Conservation (phyloP, 306 rosid species). For the Quercus parvula region DNA sequence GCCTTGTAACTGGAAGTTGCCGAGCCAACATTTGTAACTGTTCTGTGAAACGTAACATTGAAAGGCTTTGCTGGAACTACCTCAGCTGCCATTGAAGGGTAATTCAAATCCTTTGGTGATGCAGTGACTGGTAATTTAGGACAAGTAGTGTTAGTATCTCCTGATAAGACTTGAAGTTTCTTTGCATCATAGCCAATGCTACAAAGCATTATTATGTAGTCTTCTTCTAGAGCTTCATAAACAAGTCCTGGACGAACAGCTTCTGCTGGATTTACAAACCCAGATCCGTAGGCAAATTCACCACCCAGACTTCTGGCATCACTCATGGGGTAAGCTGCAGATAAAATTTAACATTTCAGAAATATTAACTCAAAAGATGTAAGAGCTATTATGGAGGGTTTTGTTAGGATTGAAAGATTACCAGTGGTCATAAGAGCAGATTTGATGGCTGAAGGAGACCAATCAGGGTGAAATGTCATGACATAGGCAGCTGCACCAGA, state of each 20-base stretch:
- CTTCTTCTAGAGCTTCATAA: conserved; percentile 30
- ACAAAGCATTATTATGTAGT: conserved; percentile 26
- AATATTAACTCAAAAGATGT: not conserved
- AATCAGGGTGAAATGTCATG: conserved; percentile 19
- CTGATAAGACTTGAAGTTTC: not conserved
- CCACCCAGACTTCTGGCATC: not conserved
- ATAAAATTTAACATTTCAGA: not conserved
- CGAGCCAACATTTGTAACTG: no score
- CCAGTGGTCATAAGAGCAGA: conserved; percentile 30
- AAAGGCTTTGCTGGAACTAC: not conserved
- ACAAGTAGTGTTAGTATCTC: not conserved
- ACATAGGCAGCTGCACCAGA: conserved; percentile 29
- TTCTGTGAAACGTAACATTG: no score
- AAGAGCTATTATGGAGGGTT: no score
- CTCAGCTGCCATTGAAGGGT: conserved; percentile 24
- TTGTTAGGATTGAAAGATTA: no score
- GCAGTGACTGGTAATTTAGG: no score
- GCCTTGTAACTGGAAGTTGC: no score
- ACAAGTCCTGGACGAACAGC: conserved; percentile 29
- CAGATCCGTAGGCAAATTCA: conserved; percentile 22
- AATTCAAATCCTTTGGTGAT: conserved; percentile 26
- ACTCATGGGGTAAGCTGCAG: conserved; percentile 22
- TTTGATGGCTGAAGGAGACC: conserved; percentile 29
- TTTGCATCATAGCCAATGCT: not conserved
- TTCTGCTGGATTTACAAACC: conserved; percentile 23